Percentiles rank a stretch among this genome's conserved stretches.
phyloP scores from a whole-genome alignment of 2,329 filamentous ascomycete species.

The Trichoderma koningii region DNA sequence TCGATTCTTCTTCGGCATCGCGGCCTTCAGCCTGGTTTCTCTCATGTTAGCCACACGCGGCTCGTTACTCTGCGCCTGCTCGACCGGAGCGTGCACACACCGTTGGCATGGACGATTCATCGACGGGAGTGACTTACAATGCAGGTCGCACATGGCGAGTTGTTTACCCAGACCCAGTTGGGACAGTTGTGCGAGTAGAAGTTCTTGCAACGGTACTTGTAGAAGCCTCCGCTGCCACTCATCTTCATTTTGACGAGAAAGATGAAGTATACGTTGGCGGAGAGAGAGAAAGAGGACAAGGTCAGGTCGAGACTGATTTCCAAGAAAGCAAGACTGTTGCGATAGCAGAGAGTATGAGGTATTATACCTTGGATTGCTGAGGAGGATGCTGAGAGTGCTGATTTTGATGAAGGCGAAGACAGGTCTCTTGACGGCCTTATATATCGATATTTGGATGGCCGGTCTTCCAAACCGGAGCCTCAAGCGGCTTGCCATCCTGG shows the following conservation, averaged over 20 bases:
- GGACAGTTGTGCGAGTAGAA: conserved; percentile 54
- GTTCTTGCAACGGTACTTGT: conserved; percentile 59
- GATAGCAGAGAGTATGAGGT: background rate
- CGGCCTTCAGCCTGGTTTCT: conserved; percentile 50
- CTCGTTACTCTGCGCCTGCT: background rate
- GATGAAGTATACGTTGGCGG: background rate
- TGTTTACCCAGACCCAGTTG: conserved; percentile 58
- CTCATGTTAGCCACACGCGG: background rate
- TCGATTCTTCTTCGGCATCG: conserved; percentile 44
- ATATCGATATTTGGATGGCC: conserved; percentile 15
- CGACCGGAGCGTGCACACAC: background rate
- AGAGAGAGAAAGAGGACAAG: background rate
- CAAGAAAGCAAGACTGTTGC: background rate
- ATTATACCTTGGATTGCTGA: background rate
- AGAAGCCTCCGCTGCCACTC: conserved; percentile 48
- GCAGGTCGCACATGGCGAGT: conserved; percentile 52
- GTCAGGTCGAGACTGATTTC: background rate
- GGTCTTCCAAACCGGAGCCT: background rate
- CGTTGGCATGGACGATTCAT: background rate
- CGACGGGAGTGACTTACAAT: conserved; percentile 44
- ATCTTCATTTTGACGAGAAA: conserved; percentile 30
- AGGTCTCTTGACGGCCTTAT: conserved; percentile 15
- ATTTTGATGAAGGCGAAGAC: conserved; percentile 3
- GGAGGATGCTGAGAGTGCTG: background rate
- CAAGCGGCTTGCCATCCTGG: background rate